phyloP scores from a whole-genome alignment of 176 grass and related monocot genomes.

The Pontederia paniculata region DNA sequence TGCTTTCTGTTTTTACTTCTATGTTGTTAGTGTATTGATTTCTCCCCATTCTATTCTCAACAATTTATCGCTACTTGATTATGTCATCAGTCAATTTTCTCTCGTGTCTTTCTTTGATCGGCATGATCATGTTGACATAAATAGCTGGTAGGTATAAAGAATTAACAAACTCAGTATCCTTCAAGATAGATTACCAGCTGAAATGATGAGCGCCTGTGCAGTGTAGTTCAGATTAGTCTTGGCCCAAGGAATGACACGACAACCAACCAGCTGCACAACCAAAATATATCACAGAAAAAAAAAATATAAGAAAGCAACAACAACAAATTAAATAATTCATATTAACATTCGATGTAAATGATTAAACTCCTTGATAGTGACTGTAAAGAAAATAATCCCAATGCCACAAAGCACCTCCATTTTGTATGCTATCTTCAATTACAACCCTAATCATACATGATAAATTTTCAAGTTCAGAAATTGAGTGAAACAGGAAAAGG shows the following conservation, averaged over 20 bases:
- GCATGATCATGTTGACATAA: not conserved
- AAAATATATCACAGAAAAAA: constrained; percentile 17
- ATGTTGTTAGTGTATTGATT: no score
- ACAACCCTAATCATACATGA: not conserved
- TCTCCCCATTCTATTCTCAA: no score
- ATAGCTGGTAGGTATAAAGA: not conserved
- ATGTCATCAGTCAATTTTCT: no score
- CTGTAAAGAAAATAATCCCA: no score
- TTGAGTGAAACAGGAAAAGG: not conserved
- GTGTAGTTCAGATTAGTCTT: constrained; percentile 94
- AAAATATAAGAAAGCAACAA: constrained; percentile 10
- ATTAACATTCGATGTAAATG: not conserved
- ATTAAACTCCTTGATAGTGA: no score
- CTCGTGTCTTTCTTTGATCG: no score
- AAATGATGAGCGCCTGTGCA: constrained; percentile 92
- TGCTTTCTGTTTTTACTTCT: no score
- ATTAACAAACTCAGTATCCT: constrained; percentile 1
- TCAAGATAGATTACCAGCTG: constrained; percentile 45
- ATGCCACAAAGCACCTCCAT: no score
- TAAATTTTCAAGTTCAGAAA: not conserved
- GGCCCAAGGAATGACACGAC: constrained; percentile 88
- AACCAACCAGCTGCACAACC: constrained; percentile 60
- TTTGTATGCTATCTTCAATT: no score
- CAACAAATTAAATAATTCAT: not conserved
- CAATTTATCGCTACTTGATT: no score